Conservation (phyloP, 2,329 filamentous ascomycete species). For the Cercospora janseana region DNA sequence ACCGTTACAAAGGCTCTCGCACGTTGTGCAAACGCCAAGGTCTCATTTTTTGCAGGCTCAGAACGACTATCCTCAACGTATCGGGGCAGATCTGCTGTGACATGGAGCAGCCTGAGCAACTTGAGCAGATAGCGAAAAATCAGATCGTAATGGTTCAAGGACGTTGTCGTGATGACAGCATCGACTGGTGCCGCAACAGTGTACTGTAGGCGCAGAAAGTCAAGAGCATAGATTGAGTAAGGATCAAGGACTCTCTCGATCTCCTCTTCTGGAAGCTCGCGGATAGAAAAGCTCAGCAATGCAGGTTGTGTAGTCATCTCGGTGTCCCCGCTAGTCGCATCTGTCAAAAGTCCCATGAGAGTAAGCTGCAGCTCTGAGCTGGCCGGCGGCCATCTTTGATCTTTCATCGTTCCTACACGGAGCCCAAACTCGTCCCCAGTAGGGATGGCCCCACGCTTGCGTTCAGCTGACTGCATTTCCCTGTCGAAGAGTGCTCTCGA, state of each 20-base stretch:
- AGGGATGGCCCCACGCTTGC: conserved; percentile 65
- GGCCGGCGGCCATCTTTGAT: conserved; percentile 75
- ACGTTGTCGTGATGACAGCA: conserved; percentile 67
- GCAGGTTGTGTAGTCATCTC: conserved; percentile 40
- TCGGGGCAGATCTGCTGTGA: conserved; percentile 44
- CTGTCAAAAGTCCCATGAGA: conserved; percentile 62
- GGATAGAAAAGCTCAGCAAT: conserved; percentile 68
- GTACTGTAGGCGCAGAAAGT: conserved; percentile 87
- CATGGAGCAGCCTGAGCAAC: conserved; percentile 67
- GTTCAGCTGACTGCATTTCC: conserved; percentile 74
- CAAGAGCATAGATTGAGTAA: conserved; percentile 79
- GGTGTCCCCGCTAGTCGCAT: conserved; percentile 3
- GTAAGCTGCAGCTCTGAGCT: conserved; percentile 89
- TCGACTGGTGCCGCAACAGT: conserved; percentile 69
- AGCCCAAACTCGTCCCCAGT: conserved; percentile 75
- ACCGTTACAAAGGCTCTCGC: conserved; percentile 75
- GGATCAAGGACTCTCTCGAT: conserved; percentile 81
- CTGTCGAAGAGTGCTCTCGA: conserved; percentile 82
- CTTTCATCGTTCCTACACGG: conserved; percentile 73
- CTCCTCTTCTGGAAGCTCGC: conserved; percentile 73
- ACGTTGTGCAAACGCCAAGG: conserved; percentile 62
- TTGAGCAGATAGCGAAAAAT: conserved; percentile 80
- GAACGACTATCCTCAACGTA: conserved; percentile 13
- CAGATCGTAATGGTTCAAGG: conserved; percentile 76
- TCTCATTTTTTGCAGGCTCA: not conserved